Percentiles rank a stretch among this genome's conserved stretches.
phyloP scores from a whole-genome alignment of 1,284 basidiomycete species.

The Chondrostereum purpureum region DNA sequence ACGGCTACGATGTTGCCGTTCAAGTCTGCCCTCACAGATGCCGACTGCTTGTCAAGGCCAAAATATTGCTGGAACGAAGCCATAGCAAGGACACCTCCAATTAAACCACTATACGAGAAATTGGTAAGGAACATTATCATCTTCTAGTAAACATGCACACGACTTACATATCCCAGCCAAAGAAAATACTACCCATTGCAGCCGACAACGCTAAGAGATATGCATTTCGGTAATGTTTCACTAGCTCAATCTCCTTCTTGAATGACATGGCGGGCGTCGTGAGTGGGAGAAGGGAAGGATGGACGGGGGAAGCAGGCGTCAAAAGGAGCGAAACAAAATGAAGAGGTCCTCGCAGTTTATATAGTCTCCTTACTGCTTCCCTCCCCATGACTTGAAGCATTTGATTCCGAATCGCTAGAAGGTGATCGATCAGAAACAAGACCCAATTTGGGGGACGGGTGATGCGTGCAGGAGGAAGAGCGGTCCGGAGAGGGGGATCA shows the following conservation, averaged over 20 bases:
- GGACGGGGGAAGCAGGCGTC: no score
- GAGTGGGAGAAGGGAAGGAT: background rate
- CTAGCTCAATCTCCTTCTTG: background rate
- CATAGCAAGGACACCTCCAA: conserved; percentile 41
- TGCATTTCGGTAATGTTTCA: conserved; percentile 21
- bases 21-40: conserved; percentile 29
- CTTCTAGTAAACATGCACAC: conserved; percentile 21
- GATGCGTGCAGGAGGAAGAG: no score
- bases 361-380: no score
- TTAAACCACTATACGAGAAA: conserved; percentile 33
- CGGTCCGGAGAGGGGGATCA: no score
- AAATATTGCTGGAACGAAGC: conserved; percentile 41
- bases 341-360: no score
- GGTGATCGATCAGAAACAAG: no score
- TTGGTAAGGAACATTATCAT: background rate
- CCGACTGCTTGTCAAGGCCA: conserved; percentile 31
- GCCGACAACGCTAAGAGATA: conserved; percentile 39
- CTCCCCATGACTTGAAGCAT: no score
- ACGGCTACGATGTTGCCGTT: conserved; percentile 53
- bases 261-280: background rate
- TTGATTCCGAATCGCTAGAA: no score
- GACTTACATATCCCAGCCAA: conserved; percentile 32
- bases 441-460: no score
- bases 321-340: no score
- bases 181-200: conserved; percentile 42